A percentile compares a stretch with the other conserved stretches of the same genome.
Conservation (phyloP, 1,284 basidiomycete species). For the Ceratobasidium sp. region DNA sequence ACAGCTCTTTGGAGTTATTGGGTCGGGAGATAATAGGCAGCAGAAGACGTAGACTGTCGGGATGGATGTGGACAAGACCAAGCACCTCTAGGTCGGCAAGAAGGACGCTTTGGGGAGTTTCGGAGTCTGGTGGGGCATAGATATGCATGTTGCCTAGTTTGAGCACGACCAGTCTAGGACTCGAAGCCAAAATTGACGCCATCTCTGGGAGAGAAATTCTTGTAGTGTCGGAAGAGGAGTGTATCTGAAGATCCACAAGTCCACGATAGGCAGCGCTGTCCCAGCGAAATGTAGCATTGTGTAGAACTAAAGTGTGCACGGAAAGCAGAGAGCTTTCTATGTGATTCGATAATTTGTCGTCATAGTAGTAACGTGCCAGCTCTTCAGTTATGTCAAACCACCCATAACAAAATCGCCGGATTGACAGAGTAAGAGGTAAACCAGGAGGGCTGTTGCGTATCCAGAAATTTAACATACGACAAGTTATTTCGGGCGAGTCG, state of each 20-base stretch:
- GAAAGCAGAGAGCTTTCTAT: background rate
- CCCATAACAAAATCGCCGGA: background rate
- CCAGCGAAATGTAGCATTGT: background rate
- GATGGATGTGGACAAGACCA: background rate
- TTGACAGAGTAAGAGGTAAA: background rate
- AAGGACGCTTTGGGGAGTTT: background rate
- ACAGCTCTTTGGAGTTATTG: background rate
- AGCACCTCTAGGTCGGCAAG: background rate
- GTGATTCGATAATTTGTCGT: background rate
- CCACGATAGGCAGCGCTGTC: background rate
- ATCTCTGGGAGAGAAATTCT: background rate
- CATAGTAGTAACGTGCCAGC: no score
- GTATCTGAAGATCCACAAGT: slow-evolving; percentile 4
- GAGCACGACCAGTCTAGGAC: background rate
- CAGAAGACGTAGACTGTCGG: background rate
- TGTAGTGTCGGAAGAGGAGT: background rate
- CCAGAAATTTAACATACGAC: background rate
- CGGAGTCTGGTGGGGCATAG: background rate
- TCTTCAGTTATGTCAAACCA: background rate
- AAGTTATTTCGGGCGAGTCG: no score
- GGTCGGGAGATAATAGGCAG: background rate
- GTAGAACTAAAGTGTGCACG: background rate
- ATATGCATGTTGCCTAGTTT: background rate
- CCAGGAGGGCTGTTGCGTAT: background rate
- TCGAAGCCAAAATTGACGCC: background rate